phyloP scores from a whole-genome alignment of 345 rosid species.

The Stellera chamaejasme region DNA sequence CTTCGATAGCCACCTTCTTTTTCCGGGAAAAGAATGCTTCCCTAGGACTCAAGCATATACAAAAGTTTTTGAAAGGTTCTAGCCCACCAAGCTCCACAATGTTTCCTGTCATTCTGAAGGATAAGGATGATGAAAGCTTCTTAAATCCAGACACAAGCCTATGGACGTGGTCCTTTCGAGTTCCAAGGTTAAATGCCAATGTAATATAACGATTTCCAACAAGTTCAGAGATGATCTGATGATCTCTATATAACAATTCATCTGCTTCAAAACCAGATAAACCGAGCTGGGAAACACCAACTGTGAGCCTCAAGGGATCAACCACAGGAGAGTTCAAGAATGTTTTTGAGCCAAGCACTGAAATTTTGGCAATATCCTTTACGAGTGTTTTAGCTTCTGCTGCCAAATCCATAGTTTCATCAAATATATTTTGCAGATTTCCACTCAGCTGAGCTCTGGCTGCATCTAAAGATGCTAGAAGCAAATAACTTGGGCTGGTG shows the following conservation, averaged over 20 bases:
- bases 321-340: conserved; percentile 21
- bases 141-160: conserved; percentile 36
- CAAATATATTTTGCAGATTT: conserved; percentile 29
- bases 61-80: conserved; percentile 27
- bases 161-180: conserved; percentile 28
- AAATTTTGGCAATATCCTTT: conserved; percentile 26
- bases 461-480: conserved; percentile 58
- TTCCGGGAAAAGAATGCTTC: conserved; percentile 47
- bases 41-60: conserved; percentile 37
- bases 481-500: conserved; percentile 50
- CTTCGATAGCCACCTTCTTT: conserved; percentile 26
- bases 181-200: conserved; percentile 47
- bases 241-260: conserved; percentile 30
- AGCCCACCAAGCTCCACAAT: conserved; percentile 6
- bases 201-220: conserved; percentile 35
- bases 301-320: conserved; percentile 48
- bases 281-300: conserved; percentile 37
- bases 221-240: conserved; percentile 35
- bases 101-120: not conserved
- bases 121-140: conserved; percentile 20
- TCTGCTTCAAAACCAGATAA: conserved; percentile 51
- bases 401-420: conserved; percentile 30
- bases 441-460: conserved; percentile 50
- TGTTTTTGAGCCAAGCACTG: conserved; percentile 22
- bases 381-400: conserved; percentile 20